These are phyloP conservation scores for Colletotrichum lentis DNA, from an alignment of 2,329 filamentous ascomycete genomes.

Conservation along the genomic window DNA sequence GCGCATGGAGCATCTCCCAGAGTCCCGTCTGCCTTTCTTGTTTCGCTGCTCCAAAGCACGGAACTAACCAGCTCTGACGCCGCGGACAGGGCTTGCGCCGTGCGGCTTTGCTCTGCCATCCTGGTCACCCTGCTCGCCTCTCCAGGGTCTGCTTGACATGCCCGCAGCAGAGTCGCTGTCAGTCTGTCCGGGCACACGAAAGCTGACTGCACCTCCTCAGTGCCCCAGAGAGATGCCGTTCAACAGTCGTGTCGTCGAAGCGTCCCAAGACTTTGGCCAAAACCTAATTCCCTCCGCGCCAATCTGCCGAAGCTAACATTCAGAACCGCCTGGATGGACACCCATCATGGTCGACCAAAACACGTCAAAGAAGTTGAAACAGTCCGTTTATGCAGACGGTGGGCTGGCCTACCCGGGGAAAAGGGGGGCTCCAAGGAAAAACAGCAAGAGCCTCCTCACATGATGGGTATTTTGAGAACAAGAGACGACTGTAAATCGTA, in stretches of 20 bases:
- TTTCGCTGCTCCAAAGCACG: constrained; percentile 27
- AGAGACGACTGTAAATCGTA: background rate
- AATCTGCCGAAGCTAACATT: background rate
- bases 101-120: constrained; percentile 6
- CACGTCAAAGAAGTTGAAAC: constrained; percentile 28
- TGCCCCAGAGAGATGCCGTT: background rate
- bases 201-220: background rate
- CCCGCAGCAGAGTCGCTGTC: constrained; percentile 17
- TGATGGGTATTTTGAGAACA: constrained; percentile 11
- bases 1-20: constrained; percentile 29
- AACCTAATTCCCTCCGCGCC: constrained; percentile 13
- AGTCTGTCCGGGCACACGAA: constrained; percentile 20
- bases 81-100: background rate
- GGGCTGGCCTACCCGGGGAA: background rate
- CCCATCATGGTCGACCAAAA: constrained; percentile 17
- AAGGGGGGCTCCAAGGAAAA: background rate
- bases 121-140: constrained; percentile 14
- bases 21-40: constrained; percentile 13
- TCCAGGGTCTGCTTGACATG: constrained; percentile 18
- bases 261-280: background rate
- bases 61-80: constrained; percentile 17
- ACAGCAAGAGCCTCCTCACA: constrained; percentile 24
- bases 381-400: constrained; percentile 22
- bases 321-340: constrained; percentile 1
- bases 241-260: background rate